Conservation (phyloP, 2,329 filamentous ascomycete species). For the Calonectria pseudoturangicola region DNA sequence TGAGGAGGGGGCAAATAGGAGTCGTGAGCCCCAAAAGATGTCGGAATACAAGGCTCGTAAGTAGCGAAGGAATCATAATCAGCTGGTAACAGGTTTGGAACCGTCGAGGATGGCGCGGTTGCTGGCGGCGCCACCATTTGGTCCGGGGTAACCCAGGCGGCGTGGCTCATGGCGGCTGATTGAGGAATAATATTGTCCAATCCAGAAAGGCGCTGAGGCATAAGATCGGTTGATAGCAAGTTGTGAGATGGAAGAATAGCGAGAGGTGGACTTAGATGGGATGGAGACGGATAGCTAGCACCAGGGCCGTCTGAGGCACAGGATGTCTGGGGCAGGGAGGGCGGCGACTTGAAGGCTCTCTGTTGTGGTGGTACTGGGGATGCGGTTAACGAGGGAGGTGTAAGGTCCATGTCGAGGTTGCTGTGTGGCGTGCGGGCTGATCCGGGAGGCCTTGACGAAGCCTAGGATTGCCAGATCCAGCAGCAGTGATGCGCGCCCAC, state of each 20-base stretch:
- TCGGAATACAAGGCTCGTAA: slow-evolving; percentile 65
- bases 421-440: slow-evolving; percentile 51
- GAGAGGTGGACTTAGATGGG: slow-evolving; percentile 65
- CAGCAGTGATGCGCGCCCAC: slow-evolving; percentile 31
- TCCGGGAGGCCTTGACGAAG: slow-evolving; percentile 52
- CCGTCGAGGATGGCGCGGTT: slow-evolving; percentile 60
- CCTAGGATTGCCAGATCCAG: slow-evolving; percentile 52
- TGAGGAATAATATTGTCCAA: slow-evolving; percentile 45
- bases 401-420: slow-evolving; percentile 67
- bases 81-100: slow-evolving; percentile 67
- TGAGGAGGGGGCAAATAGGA: slow-evolving; percentile 64
- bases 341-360: slow-evolving; percentile 49
- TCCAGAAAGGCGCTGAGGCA: slow-evolving; percentile 58
- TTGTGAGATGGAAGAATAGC: slow-evolving; percentile 65
- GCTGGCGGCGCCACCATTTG: slow-evolving; percentile 61
- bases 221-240: slow-evolving; percentile 61
- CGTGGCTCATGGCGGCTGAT: slow-evolving; percentile 63
- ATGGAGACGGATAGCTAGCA: slow-evolving; percentile 68
- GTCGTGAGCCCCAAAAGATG: slow-evolving; percentile 66
- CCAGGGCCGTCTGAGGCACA: slow-evolving; percentile 59
- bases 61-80: slow-evolving; percentile 72
- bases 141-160: slow-evolving; percentile 65
- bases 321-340: slow-evolving; percentile 58
- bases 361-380: slow-evolving; percentile 62
- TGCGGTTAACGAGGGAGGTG: slow-evolving; percentile 67